phyloP scores from a whole-genome alignment of 768 basidiomycete species.

The Aureoboletus auriporus region DNA sequence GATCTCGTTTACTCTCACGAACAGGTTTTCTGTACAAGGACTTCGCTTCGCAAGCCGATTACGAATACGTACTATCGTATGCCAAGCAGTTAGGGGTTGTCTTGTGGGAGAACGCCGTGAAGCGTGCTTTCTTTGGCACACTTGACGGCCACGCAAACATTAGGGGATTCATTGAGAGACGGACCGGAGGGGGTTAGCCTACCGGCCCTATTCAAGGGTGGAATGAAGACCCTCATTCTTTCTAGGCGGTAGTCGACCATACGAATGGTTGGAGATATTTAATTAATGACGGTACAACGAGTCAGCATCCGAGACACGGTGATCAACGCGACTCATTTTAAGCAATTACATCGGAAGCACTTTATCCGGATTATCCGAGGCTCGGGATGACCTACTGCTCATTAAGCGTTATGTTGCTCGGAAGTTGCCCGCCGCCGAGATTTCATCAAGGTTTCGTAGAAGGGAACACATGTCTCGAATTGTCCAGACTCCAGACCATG shows the following conservation, averaged over 20 bases:
- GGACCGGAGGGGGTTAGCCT: conserved; percentile 40
- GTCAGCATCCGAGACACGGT: no score
- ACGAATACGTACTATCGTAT: conserved; percentile 81
- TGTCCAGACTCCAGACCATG: background rate
- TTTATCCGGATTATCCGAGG: conserved; percentile 6
- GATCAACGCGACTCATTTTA: conserved; percentile 3
- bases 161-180: conserved; percentile 74
- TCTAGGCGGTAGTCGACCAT: conserved; percentile 6
- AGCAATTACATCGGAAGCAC: background rate
- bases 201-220: background rate
- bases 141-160: conserved; percentile 76
- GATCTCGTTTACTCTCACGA: conserved; percentile 5
- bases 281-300: background rate
- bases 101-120: conserved; percentile 72
- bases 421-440: conserved; percentile 3
- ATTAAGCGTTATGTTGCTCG: conserved; percentile 8
- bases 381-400: conserved; percentile 11
- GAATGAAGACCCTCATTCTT: conserved; percentile 3
- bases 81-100: conserved; percentile 80
- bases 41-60: conserved; percentile 84
- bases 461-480: background rate
- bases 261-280: background rate
- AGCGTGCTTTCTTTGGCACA: conserved; percentile 80
- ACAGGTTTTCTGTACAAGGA: conserved; percentile 85
- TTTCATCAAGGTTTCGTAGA: background rate